These are phyloP conservation scores for Cladosporium cucumerinum DNA, from an alignment of 2,329 filamentous ascomycete genomes.

Conservation along the genomic window DNA sequence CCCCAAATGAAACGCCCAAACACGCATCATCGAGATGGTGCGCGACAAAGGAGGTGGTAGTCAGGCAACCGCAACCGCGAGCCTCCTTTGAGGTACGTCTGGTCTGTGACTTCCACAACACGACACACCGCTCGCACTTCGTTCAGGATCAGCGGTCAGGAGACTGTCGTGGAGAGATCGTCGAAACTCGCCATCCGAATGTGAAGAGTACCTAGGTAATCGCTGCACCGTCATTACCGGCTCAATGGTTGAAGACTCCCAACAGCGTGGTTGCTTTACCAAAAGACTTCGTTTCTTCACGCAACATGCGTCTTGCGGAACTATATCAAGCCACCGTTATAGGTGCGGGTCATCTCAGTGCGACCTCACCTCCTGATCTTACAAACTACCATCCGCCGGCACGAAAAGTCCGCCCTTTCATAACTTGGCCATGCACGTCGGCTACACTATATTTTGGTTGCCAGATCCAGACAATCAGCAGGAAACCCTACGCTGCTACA, in stretches of 20 bases:
- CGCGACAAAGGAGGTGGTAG: not conserved
- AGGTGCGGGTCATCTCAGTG: not conserved
- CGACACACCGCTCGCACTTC: not conserved
- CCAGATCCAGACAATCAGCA: not conserved
- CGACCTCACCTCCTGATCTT: not conserved
- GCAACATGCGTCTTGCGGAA: not conserved
- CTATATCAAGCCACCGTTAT: not conserved
- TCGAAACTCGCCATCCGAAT: not conserved
- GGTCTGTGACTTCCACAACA: not conserved
- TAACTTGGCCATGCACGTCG: not conserved
- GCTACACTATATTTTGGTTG: not conserved
- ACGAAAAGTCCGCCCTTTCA: not conserved
- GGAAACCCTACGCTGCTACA: not conserved
- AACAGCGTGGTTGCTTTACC: not conserved
- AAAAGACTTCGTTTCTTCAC: not conserved
- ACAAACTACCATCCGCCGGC: not conserved
- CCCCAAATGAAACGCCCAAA: not conserved
- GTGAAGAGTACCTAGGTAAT: not conserved
- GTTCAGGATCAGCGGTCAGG: not conserved
- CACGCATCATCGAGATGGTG: not conserved
- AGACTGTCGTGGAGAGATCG: not conserved
- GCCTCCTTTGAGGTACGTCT: not conserved
- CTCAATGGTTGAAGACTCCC: not conserved
- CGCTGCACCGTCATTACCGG: not conserved
- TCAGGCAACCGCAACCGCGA: not conserved